phyloP scores from a whole-genome alignment of 352 stramenopile species.

The Saprolegnia parasitica region DNA sequence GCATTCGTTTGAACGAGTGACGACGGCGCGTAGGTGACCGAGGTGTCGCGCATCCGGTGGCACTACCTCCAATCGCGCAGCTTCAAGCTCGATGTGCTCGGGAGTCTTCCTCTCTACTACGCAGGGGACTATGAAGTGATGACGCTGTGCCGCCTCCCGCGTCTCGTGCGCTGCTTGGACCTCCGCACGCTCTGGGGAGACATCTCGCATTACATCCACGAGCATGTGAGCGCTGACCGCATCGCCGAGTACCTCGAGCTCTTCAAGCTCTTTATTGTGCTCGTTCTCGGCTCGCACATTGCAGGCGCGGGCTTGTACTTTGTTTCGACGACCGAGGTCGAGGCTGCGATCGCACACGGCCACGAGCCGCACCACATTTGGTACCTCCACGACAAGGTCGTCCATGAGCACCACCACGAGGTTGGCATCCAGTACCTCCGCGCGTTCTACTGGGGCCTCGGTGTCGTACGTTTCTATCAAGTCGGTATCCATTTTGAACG shows the following conservation, averaged over 20 bases:
- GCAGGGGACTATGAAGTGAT: constrained; percentile 37
- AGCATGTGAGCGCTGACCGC: background rate
- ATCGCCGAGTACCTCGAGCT: constrained; percentile 13
- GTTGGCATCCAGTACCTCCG: constrained; percentile 33
- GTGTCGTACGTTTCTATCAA: constrained; percentile 14
- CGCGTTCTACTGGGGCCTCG: constrained; percentile 40
- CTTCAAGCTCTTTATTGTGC: constrained; percentile 10
- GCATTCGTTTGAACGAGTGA: background rate
- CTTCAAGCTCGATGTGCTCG: constrained; percentile 33
- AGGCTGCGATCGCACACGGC: no score
- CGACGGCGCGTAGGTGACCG: constrained; percentile 17
- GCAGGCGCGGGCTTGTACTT: constrained; percentile 13
- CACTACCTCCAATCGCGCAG: constrained; percentile 34
- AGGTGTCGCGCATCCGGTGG: constrained; percentile 29
- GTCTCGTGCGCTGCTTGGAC: constrained; percentile 33
- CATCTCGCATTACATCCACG: background rate
- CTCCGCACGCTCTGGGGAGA: constrained; percentile 23
- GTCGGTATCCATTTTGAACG: background rate
- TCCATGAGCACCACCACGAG: constrained; percentile 50
- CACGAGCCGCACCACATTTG: constrained; percentile 31
- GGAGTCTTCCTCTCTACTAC: constrained; percentile 38
- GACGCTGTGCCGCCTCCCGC: constrained; percentile 37
- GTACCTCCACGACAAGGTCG: constrained; percentile 64
- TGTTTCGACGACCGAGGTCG: constrained; percentile 1
- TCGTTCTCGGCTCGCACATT: constrained; percentile 21